Evolutionary conservation across 257 asterid genomes (phyloP).

Genomic region (Solanum etuberosum): DNA sequence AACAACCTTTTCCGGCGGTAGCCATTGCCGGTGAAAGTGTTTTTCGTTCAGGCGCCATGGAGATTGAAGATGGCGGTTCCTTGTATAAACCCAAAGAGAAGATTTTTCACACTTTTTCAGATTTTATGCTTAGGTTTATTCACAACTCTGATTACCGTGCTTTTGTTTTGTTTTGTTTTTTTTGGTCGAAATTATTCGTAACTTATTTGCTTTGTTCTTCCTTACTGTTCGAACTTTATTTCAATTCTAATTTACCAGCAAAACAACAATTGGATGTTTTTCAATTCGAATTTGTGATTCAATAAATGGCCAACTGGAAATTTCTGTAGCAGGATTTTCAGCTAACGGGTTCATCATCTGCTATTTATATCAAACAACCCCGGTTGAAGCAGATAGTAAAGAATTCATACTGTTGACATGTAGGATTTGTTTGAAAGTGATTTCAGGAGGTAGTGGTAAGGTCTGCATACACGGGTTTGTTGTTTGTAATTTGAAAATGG

Average conservation of each 20-base stretch:
- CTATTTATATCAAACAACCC: too few species aligned
- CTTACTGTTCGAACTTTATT: background rate
- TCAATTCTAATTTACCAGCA: background rate
- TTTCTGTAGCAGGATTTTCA: background rate
- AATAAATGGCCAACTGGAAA: background rate
- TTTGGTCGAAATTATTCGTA: too few species aligned
- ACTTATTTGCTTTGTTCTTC: background rate
- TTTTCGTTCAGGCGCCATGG: slow-evolving; percentile 5
- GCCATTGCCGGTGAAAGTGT: background rate
- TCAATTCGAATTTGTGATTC: background rate
- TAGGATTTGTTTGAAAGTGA: background rate
- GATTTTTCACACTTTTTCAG: slow-evolving; percentile 26
- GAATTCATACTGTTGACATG: background rate
- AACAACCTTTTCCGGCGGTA: background rate
- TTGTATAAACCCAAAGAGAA: slow-evolving; percentile 6
- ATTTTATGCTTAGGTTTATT: slow-evolving; percentile 55
- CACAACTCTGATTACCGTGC: background rate
- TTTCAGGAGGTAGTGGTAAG: background rate
- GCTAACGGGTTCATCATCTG: background rate
- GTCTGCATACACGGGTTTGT: background rate
- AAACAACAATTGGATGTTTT: background rate
- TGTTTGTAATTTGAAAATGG: background rate
- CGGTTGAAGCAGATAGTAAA: background rate
- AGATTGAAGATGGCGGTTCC: slow-evolving; percentile 10
- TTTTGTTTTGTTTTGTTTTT: background rate